phyloP scores from a whole-genome alignment of 441 rosid genomes.

The Croton setiger region DNA sequence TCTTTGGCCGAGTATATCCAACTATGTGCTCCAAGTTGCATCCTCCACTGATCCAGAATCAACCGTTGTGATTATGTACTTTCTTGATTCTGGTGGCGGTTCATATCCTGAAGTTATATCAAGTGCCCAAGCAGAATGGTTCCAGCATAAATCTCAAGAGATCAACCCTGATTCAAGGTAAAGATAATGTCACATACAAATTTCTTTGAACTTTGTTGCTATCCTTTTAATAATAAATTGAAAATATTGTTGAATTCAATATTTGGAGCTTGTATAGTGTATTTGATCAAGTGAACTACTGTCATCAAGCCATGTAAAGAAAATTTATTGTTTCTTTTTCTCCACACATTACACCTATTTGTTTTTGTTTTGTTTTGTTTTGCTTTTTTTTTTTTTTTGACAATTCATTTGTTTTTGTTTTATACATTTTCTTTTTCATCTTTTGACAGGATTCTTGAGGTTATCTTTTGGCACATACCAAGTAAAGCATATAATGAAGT shows the following conservation, averaged over 20 bases:
- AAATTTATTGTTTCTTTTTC: no score
- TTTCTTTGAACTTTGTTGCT: neutral
- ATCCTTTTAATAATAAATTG: neutral
- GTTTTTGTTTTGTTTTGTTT: neutral
- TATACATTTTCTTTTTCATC: neutral
- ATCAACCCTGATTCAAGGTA: constrained; percentile 73
- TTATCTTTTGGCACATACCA: constrained; percentile 92
- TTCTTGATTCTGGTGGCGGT: constrained; percentile 93
- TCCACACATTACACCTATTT: neutral
- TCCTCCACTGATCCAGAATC: constrained; percentile 32
- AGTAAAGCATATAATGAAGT: constrained; percentile 70
- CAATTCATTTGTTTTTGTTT: no score
- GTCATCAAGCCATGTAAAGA: neutral
- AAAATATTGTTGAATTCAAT: neutral
- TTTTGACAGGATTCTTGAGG: constrained; percentile 65
- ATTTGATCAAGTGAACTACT: neutral
- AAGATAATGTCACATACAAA: neutral
- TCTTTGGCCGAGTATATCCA: constrained; percentile 84
- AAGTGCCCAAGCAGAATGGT: constrained; percentile 75
- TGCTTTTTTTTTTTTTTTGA: no score
- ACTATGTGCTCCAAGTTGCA: constrained; percentile 51
- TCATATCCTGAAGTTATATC: constrained; percentile 77
- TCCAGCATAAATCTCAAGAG: constrained; percentile 43
- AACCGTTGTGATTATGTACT: constrained; percentile 52
- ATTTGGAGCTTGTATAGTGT: neutral